Evolutionary conservation across 148 eudicot genomes (phyloP).

Genomic region (Amaranthus palmeri): DNA sequence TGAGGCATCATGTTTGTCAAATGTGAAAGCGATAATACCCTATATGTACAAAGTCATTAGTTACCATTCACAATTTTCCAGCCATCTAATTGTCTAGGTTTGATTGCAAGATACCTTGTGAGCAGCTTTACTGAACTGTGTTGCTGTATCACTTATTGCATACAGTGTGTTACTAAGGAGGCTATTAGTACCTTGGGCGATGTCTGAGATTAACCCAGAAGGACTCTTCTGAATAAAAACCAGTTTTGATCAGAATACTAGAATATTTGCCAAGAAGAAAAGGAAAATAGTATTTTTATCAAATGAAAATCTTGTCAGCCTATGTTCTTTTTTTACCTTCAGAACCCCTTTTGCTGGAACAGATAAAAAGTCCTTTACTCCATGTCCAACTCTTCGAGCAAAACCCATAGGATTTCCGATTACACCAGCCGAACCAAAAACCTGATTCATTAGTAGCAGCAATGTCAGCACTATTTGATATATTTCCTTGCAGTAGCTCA

Average conservation of each 20-base stretch:
- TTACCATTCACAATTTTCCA: constrained; percentile 1
- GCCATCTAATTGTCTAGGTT: background rate
- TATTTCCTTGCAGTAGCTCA: background rate
- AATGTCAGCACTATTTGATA: background rate
- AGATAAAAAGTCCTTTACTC: constrained; percentile 86
- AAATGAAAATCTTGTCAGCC: constrained; percentile 6
- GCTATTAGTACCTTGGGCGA: constrained; percentile 93
- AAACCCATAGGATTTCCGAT: constrained; percentile 98
- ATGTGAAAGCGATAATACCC: constrained; percentile 94
- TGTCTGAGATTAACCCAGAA: constrained; percentile 74
- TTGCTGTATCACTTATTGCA: constrained; percentile 95
- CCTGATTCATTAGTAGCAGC: constrained; percentile 34
- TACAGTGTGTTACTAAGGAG: constrained; percentile 83
- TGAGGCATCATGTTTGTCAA: constrained; percentile 61
- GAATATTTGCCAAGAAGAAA: background rate
- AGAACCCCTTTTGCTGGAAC: constrained; percentile 76
- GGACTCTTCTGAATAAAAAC: constrained; percentile 54
- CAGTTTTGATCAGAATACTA: constrained; percentile 6
- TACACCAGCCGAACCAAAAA: constrained; percentile 98
- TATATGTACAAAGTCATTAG: constrained; percentile 27
- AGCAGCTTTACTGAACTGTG: constrained; percentile 93
- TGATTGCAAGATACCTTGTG: constrained; percentile 59
- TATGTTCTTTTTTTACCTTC: constrained; percentile 46
- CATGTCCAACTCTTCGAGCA: constrained; percentile 85
- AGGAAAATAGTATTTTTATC: background rate